Conservation (phyloP, 2,329 filamentous ascomycete species). For the Aspergillus tamarii region DNA sequence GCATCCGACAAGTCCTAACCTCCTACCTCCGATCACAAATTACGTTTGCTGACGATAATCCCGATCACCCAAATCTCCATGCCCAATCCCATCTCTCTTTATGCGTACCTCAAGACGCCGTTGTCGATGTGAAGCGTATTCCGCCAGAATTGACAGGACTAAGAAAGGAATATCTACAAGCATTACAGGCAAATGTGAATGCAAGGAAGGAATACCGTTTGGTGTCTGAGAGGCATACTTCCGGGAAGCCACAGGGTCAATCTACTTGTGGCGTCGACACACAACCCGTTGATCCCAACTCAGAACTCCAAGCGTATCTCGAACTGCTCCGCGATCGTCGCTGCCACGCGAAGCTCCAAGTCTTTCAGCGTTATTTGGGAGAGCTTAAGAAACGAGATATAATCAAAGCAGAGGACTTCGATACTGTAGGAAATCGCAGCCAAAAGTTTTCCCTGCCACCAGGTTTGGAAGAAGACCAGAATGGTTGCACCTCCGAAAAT, state of each 20-base stretch:
- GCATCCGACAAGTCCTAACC: constrained; percentile 44
- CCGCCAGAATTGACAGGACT: constrained; percentile 46
- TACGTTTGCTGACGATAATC: constrained; percentile 32
- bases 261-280: constrained; percentile 22
- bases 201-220: constrained; percentile 44
- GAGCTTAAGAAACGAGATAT: constrained; percentile 39
- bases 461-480: constrained; percentile 21
- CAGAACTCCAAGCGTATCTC: constrained; percentile 45
- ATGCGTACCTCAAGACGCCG: constrained; percentile 37
- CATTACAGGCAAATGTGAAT: constrained; percentile 46
- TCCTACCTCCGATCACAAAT: constrained; percentile 42
- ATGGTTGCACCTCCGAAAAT: constrained; percentile 16
- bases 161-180: constrained; percentile 50
- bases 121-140: constrained; percentile 37
- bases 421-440: constrained; percentile 16
- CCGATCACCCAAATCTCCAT: constrained; percentile 22
- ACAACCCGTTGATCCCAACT: constrained; percentile 23
- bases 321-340: constrained; percentile 50
- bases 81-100: constrained; percentile 39
- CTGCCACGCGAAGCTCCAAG: constrained; percentile 49
- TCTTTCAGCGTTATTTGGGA: constrained; percentile 51
- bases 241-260: constrained; percentile 30
- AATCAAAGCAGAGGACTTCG: constrained; percentile 26
- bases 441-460: constrained; percentile 22
- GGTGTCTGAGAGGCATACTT: constrained; percentile 35